These are phyloP conservation scores for Sonneratia caseolaris DNA, from an alignment of 345 rosid species.

Conservation along the genomic window DNA sequence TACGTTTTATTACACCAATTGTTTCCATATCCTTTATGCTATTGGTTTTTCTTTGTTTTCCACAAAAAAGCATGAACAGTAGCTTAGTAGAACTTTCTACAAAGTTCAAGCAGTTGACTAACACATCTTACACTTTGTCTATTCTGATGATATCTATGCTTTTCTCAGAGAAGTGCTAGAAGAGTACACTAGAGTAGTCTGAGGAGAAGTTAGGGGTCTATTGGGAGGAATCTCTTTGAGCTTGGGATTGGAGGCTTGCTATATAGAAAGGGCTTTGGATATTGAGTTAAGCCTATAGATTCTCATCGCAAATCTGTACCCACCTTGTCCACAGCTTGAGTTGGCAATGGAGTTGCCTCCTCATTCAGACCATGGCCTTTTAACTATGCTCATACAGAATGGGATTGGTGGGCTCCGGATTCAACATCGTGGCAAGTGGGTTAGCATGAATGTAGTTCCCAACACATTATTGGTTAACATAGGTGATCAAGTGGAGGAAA, in stretches of 20 bases:
- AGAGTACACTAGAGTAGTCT: constrained; percentile 21
- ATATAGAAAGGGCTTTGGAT: constrained; percentile 21
- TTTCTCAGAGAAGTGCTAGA: constrained; percentile 20
- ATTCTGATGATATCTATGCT: background rate
- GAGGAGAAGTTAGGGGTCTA: constrained; percentile 24
- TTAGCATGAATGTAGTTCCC: constrained; percentile 21
- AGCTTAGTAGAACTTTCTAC: no score
- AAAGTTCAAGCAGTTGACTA: no score
- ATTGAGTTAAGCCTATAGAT: constrained; percentile 23
- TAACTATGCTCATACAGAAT: constrained; percentile 34
- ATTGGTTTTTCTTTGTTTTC: background rate
- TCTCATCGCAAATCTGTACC: constrained; percentile 27
- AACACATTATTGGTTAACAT: constrained; percentile 38
- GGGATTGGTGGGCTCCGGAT: constrained; percentile 40
- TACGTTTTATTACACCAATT: background rate
- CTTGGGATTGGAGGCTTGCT: constrained; percentile 27
- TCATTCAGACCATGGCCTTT: constrained; percentile 51
- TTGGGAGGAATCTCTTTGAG: constrained; percentile 41
- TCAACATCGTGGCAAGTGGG: constrained; percentile 39
- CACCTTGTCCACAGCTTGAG: constrained; percentile 50
- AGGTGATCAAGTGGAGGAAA: constrained; percentile 48
- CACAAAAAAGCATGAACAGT: no score
- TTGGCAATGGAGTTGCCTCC: constrained; percentile 48
- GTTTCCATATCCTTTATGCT: background rate
- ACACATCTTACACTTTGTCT: no score